Evolutionary conservation across 2,329 filamentous ascomycete species (phyloP), one percentile per base, ranked within the genome.

Genomic region (Exserohilum rostratum): DNA sequence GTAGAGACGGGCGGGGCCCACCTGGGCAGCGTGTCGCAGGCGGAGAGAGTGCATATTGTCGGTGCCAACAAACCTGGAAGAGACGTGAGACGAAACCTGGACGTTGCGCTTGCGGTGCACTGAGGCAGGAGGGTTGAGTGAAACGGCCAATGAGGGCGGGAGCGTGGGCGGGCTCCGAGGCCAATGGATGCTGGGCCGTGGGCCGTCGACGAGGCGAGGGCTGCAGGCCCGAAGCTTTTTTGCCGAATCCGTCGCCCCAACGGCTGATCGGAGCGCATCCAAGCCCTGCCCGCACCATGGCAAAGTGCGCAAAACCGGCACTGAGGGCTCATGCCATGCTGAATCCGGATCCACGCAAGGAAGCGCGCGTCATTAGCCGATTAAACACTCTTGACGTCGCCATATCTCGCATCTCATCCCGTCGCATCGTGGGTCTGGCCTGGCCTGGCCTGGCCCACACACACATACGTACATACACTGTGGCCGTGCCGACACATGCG

Each of bases 11-110:
- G 49, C 60, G 45, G 50, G 53, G 53, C 61, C 61, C 61, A 60
- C 62, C 53, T 61, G 51, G 51, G 58, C 57, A 52, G 60, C 62
- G 61, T 53, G 62, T 62, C 30, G 59, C 58, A 61, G 55, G 55
- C 49, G 52, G 54, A 39, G 58, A 65, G 49, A 55, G 50, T 46
- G 59, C 60, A 58, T 29, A 22, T 55, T 59, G 39, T 18, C 62
- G 35, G 62, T 66, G 68, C 13, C 55, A 72, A 68, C 67, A 73
- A 73, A 73, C 70, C 62, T 71, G 70, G 70, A 74, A 71, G 60
- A 64, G 59, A 52, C 56, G 51, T 53, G 57, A 65, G 55, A 49
- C 72, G 70, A 73, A 73, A 73, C 70, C 61, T 46, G 56, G 63
- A 52, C 50, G 43, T 46, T 53, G 57, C 52, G 55, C 39, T 43